Conservation (phyloP, 2,329 filamentous ascomycete genomes). For the Diaporthe ampelina region DNA sequence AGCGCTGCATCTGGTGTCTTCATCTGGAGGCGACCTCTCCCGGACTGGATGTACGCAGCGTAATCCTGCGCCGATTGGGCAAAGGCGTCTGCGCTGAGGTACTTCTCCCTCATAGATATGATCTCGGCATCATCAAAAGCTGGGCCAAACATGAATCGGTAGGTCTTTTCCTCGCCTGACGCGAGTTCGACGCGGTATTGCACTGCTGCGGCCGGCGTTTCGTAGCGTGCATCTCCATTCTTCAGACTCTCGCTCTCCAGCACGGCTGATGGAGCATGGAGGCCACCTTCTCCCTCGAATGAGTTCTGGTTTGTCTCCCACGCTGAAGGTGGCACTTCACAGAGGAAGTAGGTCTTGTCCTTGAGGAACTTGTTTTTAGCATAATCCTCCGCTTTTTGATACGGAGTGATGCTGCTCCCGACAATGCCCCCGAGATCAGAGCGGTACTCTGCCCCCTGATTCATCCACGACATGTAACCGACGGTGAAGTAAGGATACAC, state of each 20-base stretch:
- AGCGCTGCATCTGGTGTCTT: slow-evolving; percentile 67
- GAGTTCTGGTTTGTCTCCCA: slow-evolving; percentile 67
- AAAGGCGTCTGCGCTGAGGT: slow-evolving; percentile 64
- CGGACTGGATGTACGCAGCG: slow-evolving; percentile 63
- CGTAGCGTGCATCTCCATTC: slow-evolving; percentile 66
- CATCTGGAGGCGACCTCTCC: slow-evolving; percentile 65
- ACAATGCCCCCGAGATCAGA: slow-evolving; percentile 63
- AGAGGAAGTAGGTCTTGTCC: slow-evolving; percentile 70
- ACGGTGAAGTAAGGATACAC: slow-evolving; percentile 70
- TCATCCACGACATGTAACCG: slow-evolving; percentile 75
- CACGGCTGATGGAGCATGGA: slow-evolving; percentile 64
- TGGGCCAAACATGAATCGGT: slow-evolving; percentile 69
- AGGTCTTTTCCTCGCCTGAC: slow-evolving; percentile 57
- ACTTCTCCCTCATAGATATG: slow-evolving; percentile 58
- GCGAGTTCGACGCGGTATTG: slow-evolving; percentile 63
- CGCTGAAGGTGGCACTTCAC: slow-evolving; percentile 63
- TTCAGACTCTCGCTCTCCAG: slow-evolving; percentile 53
- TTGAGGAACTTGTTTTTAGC: slow-evolving; percentile 70
- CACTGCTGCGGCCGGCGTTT: slow-evolving; percentile 67
- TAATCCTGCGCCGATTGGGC: slow-evolving; percentile 61
- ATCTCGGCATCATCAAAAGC: slow-evolving; percentile 67
- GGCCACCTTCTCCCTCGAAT: slow-evolving; percentile 69
- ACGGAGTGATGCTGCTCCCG: slow-evolving; percentile 67
- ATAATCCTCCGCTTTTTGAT: slow-evolving; percentile 70
- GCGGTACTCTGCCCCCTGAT: slow-evolving; percentile 68